Evolutionary conservation across 2,329 filamentous ascomycete species (phyloP).

Genomic region (Fusarium temperatum): DNA sequence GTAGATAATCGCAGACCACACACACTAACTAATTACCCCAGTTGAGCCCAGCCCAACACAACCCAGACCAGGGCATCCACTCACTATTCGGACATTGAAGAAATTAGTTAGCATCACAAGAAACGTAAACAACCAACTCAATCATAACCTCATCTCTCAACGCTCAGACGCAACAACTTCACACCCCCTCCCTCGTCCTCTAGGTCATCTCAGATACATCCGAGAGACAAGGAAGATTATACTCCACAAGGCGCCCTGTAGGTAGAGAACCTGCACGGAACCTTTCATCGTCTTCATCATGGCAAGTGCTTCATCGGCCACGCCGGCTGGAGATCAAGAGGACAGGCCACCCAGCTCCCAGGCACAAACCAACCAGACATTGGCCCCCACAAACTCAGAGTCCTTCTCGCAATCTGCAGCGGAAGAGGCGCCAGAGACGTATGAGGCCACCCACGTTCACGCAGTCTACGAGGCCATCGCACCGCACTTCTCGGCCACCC

Average conservation of each 20-base stretch:
- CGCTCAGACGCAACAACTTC: not conserved
- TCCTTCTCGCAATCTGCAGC: slow-evolving; percentile 31
- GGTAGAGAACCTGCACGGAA: slow-evolving; percentile 2
- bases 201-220: not conserved
- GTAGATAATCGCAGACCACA: slow-evolving; percentile 12
- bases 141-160: not conserved
- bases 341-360: slow-evolving; percentile 26
- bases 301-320: slow-evolving; percentile 40
- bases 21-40: not conserved
- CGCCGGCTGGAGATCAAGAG: slow-evolving; percentile 31
- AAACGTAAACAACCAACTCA: slow-evolving; percentile 8
- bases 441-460: slow-evolving; percentile 91
- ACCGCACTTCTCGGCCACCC: slow-evolving; percentile 82
- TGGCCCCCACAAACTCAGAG: not conserved
- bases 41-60: not conserved
- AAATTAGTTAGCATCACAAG: slow-evolving; percentile 31
- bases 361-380: slow-evolving; percentile 15
- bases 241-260: slow-evolving; percentile 5
- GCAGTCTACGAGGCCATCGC: slow-evolving; percentile 89
- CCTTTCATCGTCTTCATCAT: slow-evolving; percentile 18
- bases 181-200: not conserved
- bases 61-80: slow-evolving; percentile 8
- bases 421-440: slow-evolving; percentile 59
- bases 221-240: slow-evolving; percentile 1
- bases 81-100: slow-evolving; percentile 26